Base-by-base conservation (phyloP, 2,329 filamentous ascomycete genomes). In the Ophiocordyceps camponoti-saundersi region DNA sequence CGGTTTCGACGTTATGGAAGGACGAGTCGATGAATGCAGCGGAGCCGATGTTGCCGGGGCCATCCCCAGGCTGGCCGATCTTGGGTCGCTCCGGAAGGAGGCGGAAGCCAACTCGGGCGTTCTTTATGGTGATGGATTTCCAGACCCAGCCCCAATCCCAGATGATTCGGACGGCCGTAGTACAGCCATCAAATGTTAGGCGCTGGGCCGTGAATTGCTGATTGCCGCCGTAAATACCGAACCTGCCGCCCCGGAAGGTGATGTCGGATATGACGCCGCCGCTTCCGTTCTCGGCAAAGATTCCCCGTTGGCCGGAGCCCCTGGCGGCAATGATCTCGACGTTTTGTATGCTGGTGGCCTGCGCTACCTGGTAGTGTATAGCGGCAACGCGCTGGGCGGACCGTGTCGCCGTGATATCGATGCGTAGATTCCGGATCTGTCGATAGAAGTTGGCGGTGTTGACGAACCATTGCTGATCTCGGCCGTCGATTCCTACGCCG, bases 171-270 rank as follows among this genome's bases (percentile, higher is more conserved):
- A 85, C 75, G 44, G 75, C 73, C 8, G 79, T 84, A 51, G 75
- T 68, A 61, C 77, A 79, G 57, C 71, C 67, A 52, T 77, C 77
- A 65, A 85, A 85, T 16, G 68, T 72, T 45, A 85, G 53, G 59
- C 83, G 81, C 42, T 77, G 70, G 51, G 77, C 78, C 3, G 79
- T 83, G 57, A 83, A 85, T 57, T 86, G 81, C 55, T 80, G 77
- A 56, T 75, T 79, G 16, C 77, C 77, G 43, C 53, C 42, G 18
- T 48, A 52, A 30, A 53, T 67, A 48, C 80, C 79, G 66, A 5
- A 65, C 3, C 68, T 69, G 50, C 77, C 76, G 47, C 76, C 75
- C 50, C 70, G 70, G 59, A 79, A 78, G 5, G 73, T 75, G 58
- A 86, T 70, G 55, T 85, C 79, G 39, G 79, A 62, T 51, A 68